Base-by-base conservation (phyloP, 805 yeast species). In the Blastobotrys terrestris region DNA sequence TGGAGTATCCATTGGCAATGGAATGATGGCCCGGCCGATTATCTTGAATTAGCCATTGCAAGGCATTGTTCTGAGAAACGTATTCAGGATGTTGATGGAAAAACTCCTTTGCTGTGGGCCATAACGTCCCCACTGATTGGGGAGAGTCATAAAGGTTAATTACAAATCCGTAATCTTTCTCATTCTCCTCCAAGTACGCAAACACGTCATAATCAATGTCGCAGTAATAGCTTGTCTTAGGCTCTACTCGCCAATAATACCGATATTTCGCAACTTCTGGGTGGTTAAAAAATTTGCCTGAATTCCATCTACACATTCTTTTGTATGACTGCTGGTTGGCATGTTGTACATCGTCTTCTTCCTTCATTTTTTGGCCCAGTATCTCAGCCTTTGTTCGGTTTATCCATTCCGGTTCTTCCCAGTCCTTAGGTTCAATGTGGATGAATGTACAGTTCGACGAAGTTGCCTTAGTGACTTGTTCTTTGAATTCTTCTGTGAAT, bases 231-330 rank as follows among this genome's bases (percentile, higher is more conserved):
- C 76, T 73, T 1, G 88, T 87, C 39, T 71, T 71, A 5, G 95
- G 95, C 67, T 87, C 95, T 47, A 87, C 73, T 56, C 96, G 72
- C 96, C 95, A 87, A 63, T 84, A 85, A 68, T 83, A 87, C 59
- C 74, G 77, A 68, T 76, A 84, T 54, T 85, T 72, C 54, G 74
- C 70, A 63, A 87, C 65, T 52, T 78, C 75, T 11, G 86, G 86
- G 56, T 84, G 78, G 48, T 84, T 75, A 63, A 76, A 85, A 61
- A 87, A 85, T 53, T 69, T 69, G 11, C 79, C 80, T 48, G 85
- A 80, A 65, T 86, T 85, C 67, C 83, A 87, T 21, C 95, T 76
- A 65, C 95, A 87, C 95, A 87, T 87, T 62, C 85, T 84, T 62
- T 86, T 95, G 61, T 87, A 87, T 0, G 90, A 83, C 18, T 64